phyloP scores from a whole-genome alignment of 441 rosid genomes.

The Kokia cookei region DNA sequence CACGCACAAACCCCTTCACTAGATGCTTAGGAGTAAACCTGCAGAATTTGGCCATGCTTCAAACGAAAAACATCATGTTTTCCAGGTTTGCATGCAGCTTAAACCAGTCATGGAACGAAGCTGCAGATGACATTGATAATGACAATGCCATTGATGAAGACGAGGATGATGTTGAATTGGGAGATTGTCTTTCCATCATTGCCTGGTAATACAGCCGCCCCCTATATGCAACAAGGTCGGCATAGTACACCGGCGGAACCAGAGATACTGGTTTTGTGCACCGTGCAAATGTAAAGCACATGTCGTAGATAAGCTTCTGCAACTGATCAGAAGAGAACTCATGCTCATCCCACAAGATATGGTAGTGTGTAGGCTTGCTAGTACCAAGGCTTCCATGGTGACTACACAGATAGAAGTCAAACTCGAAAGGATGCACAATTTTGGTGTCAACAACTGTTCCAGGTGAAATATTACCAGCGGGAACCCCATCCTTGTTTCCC shows the following conservation, averaged over 20 bases:
- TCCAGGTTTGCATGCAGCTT: constrained; percentile 61
- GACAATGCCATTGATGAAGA: constrained; percentile 30
- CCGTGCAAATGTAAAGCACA: constrained; percentile 56
- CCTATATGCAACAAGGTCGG: constrained; percentile 19
- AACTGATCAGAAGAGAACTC: constrained; percentile 32
- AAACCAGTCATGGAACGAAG: constrained; percentile 35
- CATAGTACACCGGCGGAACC: constrained; percentile 34
- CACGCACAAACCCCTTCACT: constrained; percentile 44
- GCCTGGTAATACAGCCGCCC: constrained; percentile 49
- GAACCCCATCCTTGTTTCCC: constrained; percentile 20
- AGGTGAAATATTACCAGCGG: constrained; percentile 34
- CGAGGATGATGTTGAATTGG: constrained; percentile 28
- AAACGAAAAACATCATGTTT: constrained; percentile 67
- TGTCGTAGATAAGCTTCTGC: constrained; percentile 41
- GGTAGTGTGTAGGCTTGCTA: constrained; percentile 58
- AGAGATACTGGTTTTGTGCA: constrained; percentile 56
- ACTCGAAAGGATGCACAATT: constrained; percentile 50
- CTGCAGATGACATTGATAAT: constrained; percentile 16
- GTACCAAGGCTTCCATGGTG: constrained; percentile 56
- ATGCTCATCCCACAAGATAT: constrained; percentile 52
- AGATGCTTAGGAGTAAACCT: constrained; percentile 8
- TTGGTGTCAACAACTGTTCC: constrained; percentile 59
- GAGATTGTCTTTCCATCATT: constrained; percentile 32
- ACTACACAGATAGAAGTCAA: constrained; percentile 54
- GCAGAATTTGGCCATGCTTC: background rate